Percentiles rank a stretch among this genome's conserved stretches.
phyloP scores from a whole-genome alignment of 2,329 filamentous ascomycete species.

The Aspergillus flavus region DNA sequence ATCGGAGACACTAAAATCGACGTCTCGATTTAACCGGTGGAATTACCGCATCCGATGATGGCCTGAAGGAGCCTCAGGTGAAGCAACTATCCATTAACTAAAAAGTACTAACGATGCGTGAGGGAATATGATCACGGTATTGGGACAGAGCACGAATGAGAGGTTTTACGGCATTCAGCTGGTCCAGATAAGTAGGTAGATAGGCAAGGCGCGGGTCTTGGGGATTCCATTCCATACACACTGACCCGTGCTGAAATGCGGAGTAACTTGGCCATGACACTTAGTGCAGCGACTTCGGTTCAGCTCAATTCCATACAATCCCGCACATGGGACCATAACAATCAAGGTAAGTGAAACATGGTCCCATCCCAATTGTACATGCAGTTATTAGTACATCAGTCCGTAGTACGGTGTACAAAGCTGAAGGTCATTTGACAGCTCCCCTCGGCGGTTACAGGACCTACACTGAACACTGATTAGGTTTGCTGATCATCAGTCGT shows the following conservation, averaged over 20 bases:
- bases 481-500: background rate
- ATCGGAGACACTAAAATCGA: background rate
- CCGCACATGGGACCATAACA: background rate
- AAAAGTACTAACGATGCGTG: background rate
- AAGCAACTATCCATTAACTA: background rate
- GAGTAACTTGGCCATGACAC: slow-evolving; percentile 1
- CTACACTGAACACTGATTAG: background rate
- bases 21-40: background rate
- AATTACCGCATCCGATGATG: background rate
- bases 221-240: background rate
- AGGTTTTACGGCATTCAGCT: background rate
- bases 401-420: background rate
- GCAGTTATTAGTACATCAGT: background rate
- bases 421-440: slow-evolving; percentile 1
- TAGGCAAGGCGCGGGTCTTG: background rate
- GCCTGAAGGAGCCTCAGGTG: background rate
- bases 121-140: background rate
- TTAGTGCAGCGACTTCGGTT: background rate
- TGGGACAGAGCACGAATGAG: background rate
- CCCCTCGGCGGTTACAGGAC: background rate
- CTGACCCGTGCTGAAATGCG: background rate
- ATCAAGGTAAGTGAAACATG: background rate
- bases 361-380: background rate
- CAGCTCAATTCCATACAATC: background rate
- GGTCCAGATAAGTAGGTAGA: background rate